Evolutionary conservation across 2,329 filamentous ascomycete species (phyloP).

Genomic region (Phyllosticta ampelicida): DNA sequence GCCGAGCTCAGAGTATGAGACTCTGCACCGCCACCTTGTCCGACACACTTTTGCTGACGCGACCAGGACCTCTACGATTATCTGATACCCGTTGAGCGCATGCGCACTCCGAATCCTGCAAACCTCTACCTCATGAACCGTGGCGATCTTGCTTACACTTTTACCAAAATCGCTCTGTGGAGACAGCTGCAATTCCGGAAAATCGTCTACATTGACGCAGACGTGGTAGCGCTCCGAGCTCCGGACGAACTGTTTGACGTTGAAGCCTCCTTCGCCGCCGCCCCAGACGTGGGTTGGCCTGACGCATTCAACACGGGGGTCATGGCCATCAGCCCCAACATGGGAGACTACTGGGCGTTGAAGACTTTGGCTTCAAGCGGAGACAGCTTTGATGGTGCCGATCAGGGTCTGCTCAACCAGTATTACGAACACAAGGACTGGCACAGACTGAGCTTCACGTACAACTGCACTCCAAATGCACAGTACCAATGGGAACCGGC

Average conservation of each 20-base stretch:
- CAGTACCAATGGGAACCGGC: constrained; percentile 97
- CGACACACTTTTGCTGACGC: constrained; percentile 11
- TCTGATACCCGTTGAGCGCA: constrained; percentile 70
- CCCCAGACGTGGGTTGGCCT: constrained; percentile 94
- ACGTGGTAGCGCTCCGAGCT: constrained; percentile 80
- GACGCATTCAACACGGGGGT: constrained; percentile 98
- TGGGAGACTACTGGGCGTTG: constrained; percentile 80
- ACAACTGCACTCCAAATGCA: constrained; percentile 93
- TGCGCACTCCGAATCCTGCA: constrained; percentile 63
- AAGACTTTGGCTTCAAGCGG: constrained; percentile 73
- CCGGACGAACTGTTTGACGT: constrained; percentile 84
- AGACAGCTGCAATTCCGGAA: constrained; percentile 79
- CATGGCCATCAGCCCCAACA: constrained; percentile 78
- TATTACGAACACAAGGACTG: constrained; percentile 69
- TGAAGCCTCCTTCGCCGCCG: constrained; percentile 54
- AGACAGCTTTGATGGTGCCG: constrained; percentile 92
- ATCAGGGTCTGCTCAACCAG: constrained; percentile 92
- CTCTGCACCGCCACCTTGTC: constrained; percentile 3
- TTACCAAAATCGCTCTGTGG: constrained; percentile 96
- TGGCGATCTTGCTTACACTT: constrained; percentile 78
- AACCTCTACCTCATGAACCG: constrained; percentile 91
- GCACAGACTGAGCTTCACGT: constrained; percentile 84
- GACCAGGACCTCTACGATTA: constrained; percentile 71
- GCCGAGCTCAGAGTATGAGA: constrained; percentile 59
- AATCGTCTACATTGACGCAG: constrained; percentile 91